Percentiles rank a stretch among this genome's conserved stretches.
phyloP scores from a whole-genome alignment of 257 asterid genomes.

The Solanum paucissectum region DNA sequence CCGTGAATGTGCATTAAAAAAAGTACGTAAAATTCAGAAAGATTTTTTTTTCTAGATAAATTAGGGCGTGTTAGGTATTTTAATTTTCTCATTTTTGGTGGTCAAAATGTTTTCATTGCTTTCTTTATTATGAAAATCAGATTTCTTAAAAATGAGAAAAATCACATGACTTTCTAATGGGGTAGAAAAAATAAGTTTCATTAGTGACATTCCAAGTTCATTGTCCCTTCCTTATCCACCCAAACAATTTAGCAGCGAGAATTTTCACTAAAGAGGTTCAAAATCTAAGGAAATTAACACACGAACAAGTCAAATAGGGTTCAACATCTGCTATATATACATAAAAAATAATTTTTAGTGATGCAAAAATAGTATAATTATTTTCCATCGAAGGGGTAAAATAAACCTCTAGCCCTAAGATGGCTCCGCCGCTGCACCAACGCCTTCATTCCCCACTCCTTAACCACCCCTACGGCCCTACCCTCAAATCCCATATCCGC shows the following conservation, averaged over 20 bases:
- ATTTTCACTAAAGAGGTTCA: neutral
- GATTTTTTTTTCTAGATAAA: neutral
- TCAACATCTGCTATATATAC: no score
- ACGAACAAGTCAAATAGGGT: neutral
- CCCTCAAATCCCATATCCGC: neutral
- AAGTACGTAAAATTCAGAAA: neutral
- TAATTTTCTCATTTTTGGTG: neutral
- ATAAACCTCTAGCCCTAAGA: neutral
- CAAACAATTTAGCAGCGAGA: fast-evolving
- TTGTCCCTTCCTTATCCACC: neutral
- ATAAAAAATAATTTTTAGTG: no score
- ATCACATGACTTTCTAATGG: neutral
- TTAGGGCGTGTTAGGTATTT: neutral
- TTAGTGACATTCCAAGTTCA: neutral
- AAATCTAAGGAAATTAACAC: no score
- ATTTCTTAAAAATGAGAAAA: neutral
- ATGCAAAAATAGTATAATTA: no score
- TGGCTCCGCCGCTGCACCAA: neutral
- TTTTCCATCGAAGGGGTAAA: no score
- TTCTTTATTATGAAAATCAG: neutral
- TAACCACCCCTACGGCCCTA: neutral
- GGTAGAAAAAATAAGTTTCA: neutral
- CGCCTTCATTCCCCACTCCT: neutral
- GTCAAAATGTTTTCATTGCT: neutral
- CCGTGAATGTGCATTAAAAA: neutral